A percentile compares a stretch with the other conserved stretches of the same genome.
Evolutionary conservation across 2,329 filamentous ascomycete species (phyloP).

Genomic region (Ophioceras dolichostomum): DNA sequence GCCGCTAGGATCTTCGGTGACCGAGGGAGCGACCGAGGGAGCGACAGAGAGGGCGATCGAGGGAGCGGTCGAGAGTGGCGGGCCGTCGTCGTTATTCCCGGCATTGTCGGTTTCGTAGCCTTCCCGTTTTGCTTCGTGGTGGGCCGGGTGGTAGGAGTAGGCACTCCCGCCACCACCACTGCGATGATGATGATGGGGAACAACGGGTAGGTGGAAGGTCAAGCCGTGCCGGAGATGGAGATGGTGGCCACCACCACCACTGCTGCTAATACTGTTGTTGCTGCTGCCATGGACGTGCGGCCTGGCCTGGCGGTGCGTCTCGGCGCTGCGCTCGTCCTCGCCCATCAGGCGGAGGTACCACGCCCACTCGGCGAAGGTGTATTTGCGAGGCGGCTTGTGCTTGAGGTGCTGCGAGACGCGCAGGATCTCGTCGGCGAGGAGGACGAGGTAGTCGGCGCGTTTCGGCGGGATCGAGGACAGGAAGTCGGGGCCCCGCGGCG

Average conservation of each 20-base stretch:
- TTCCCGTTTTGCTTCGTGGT: slow-evolving; percentile 4
- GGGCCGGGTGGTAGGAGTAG: slow-evolving; percentile 1
- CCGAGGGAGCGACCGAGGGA: too few species aligned
- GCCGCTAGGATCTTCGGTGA: slow-evolving; percentile 15
- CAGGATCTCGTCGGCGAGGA: slow-evolving; percentile 63
- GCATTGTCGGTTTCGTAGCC: slow-evolving; percentile 1
- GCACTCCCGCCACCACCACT: too few species aligned
- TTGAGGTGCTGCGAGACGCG: slow-evolving; percentile 52
- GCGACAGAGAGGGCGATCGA: too few species aligned
- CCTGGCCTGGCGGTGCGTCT: slow-evolving; percentile 31
- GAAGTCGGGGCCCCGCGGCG: too few species aligned
- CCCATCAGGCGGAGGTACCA: slow-evolving; percentile 72
- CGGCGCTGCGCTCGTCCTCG: slow-evolving; percentile 42
- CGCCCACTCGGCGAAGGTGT: slow-evolving; percentile 77
- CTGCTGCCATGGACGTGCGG: slow-evolving; percentile 4
- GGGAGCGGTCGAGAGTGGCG: too few species aligned
- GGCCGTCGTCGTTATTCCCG: too few species aligned
- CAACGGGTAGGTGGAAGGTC: too few species aligned
- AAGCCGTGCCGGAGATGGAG: too few species aligned
- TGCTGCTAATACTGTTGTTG: slow-evolving; percentile 1
- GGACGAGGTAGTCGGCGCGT: slow-evolving; percentile 40
- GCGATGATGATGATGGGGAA: too few species aligned
- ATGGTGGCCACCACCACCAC: too few species aligned
- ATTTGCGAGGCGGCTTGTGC: slow-evolving; percentile 45
- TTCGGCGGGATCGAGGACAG: slow-evolving; percentile 23